These are phyloP conservation scores for Pyrenophora seminiperda DNA, from an alignment of 2,329 filamentous ascomycete species.

Conservation along the genomic window DNA sequence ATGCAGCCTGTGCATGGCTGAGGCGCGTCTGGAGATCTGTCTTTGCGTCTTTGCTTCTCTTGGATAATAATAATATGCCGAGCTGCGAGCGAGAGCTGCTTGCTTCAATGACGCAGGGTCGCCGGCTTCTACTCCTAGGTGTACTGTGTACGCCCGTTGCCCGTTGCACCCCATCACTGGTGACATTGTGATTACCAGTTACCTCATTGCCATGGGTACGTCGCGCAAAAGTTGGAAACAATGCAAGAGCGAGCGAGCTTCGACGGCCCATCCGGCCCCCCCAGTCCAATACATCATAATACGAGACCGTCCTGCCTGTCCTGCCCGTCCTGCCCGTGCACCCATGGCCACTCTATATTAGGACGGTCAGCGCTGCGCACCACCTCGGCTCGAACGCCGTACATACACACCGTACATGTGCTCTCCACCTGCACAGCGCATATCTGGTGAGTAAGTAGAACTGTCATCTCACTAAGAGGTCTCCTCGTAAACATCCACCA, in stretches of 20 bases:
- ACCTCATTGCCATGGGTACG: too few species aligned
- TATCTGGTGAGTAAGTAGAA: too few species aligned
- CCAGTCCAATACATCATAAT: slow-evolving; percentile 9
- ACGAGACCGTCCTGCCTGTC: slow-evolving; percentile 14
- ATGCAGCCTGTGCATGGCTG: slow-evolving; percentile 21
- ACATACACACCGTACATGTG: too few species aligned
- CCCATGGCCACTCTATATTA: slow-evolving; percentile 33
- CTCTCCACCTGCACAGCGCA: too few species aligned
- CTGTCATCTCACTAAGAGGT: too few species aligned
- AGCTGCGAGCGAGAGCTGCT: neutral
- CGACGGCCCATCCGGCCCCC: neutral
- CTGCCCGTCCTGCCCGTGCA: slow-evolving; percentile 21
- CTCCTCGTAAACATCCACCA: too few species aligned
- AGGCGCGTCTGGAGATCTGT: slow-evolving; percentile 7
- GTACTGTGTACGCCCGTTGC: too few species aligned
- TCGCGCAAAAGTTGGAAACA: neutral
- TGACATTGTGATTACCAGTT: neutral
- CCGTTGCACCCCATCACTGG: neutral
- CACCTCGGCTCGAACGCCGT: too few species aligned
- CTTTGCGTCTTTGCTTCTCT: neutral
- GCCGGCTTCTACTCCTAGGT: neutral
- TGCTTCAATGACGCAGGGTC: neutral
- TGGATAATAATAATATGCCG: neutral
- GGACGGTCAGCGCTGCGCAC: slow-evolving; percentile 16
- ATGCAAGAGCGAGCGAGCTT: neutral